Evolutionary conservation across 345 rosid species (phyloP), one percentile per base, ranked within the genome.

Genomic region (Populus nigra): DNA sequence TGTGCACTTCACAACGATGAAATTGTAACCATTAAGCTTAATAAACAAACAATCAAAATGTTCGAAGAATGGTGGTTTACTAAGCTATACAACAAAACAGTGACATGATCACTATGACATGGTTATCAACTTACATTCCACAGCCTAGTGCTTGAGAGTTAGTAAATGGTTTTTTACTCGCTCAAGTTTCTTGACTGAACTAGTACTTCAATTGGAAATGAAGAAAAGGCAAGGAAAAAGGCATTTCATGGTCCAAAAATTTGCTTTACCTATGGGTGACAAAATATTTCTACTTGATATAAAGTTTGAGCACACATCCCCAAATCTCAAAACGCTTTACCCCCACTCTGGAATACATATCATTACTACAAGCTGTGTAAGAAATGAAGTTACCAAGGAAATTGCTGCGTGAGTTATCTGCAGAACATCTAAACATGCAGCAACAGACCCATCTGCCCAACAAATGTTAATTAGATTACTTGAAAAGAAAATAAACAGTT

Each of bases 381-480:
- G 70, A 69, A 76, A 66, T 39, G 29, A 81, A 78, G 70, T 88
- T 88, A 92, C 98, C 96, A 92, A 89, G 7, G 98, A 94, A 79
- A 96, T 96, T 65, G 99, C 99, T 1, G 98, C 99, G 76, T 96
- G 97, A 79, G 96, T 96, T 70, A 96, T 90, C 85, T 96, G 97
- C 78, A 92, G 83, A 59, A 96, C 99, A 80, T 96, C 99, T 38
- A 96, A 73, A 77, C 97, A 96, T 80, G 93, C 96, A 71, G 85
- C 91, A 79, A 85, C 80, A 17, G 87, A 83, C 81, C 98, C 97
- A 75, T 92, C 99, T 92, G 89, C 91, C 83, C 17, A 78, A 78
- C 27, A 82, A 71, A 70, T 74, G 65, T 18, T 61, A 38, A 59
- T 69, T 23, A 76, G 29, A 41, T 29, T 59, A 18, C 47, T 47